Base-by-base conservation (phyloP, 257 asterid genomes). In the Coffea eugenioides region DNA sequence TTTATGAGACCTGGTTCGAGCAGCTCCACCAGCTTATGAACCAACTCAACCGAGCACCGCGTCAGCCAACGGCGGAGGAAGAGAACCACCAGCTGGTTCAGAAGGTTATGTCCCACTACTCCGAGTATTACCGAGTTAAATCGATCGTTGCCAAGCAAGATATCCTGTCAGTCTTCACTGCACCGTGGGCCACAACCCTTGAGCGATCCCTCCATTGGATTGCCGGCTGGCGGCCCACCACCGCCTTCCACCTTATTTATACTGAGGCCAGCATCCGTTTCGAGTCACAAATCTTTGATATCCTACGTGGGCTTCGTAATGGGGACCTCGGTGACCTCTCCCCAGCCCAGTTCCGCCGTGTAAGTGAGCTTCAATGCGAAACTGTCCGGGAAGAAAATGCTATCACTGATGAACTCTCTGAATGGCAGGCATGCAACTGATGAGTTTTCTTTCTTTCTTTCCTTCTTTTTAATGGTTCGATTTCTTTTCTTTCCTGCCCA, bases 171-270 rank as follows among this genome's bases (percentile, higher is more conserved):
- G 80, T 92, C 81, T 89, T 85, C 73, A 5, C 90, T 1, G 89
- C 95, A 2, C 91, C 94, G 25, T 94, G 97, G 97, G 65, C 83
- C 70, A 82, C 91, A 69, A 71, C 90, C 36, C 88, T 94, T 0
- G 97, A 94, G 81, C 87, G 92, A 3, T 90, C 96, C 2, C 91
- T 94, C 70, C 90, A 88, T 48, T 94, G 97, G 97, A 88, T 94
- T 68, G 91, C 90, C 6, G 98, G 98, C 1, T 93, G 97, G 97
- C 88, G 98, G 1, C 97, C 98, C 51, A 94, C 97, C 84, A 91
- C 96, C 39, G 93, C 92, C 23, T 92, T 90, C 82, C 98, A 94
- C 87, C 83, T 94, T 34, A 72, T 92, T 20, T 94, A 94, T 82
- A 87, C 98, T 1, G 97, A 94, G 83, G 85, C 93, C 2, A 89